A percentile compares a stretch with the other conserved stretches of the same genome.
These are phyloP conservation scores for Trichoderma semiorbis DNA, from an alignment of 2,329 filamentous ascomycete species.

Conservation along the genomic window DNA sequence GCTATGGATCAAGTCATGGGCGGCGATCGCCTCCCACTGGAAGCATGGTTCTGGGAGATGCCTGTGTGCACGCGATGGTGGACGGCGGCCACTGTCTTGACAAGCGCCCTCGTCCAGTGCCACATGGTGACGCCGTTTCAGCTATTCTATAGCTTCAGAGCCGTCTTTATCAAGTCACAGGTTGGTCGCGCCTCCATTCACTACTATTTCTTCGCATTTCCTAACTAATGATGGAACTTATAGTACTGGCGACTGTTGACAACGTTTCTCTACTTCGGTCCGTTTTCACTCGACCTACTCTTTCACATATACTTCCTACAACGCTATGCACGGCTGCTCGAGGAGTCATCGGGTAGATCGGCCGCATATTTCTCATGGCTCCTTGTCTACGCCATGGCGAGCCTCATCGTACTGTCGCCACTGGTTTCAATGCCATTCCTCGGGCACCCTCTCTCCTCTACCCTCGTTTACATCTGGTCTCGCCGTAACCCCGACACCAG, in stretches of 20 bases:
- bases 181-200: conserved; percentile 47
- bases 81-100: conserved; percentile 88
- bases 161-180: conserved; percentile 89
- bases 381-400: conserved; percentile 76
- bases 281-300: conserved; percentile 86
- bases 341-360: conserved; percentile 88
- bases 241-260: conserved; percentile 97
- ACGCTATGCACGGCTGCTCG: conserved; percentile 89
- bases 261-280: conserved; percentile 96
- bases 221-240: conserved; percentile 18
- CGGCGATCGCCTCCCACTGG: conserved; percentile 70
- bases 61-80: conserved; percentile 94
- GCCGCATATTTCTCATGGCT: conserved; percentile 96
- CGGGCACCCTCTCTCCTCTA: conserved; percentile 88
- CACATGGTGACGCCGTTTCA: conserved; percentile 90
- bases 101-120: conserved; percentile 87
- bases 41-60: conserved; percentile 99
- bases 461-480: conserved; percentile 97
- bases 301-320: conserved; percentile 99
- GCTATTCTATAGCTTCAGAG: conserved; percentile 92
- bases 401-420: conserved; percentile 77
- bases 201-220: not conserved
- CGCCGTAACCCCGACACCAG: conserved; percentile 88
- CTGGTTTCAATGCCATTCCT: conserved; percentile 90
- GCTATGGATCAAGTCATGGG: conserved; percentile 60